These are phyloP conservation scores for Fomitopsis pinicola DNA, from an alignment of 1,284 basidiomycete genomes.

Conservation along the genomic window DNA sequence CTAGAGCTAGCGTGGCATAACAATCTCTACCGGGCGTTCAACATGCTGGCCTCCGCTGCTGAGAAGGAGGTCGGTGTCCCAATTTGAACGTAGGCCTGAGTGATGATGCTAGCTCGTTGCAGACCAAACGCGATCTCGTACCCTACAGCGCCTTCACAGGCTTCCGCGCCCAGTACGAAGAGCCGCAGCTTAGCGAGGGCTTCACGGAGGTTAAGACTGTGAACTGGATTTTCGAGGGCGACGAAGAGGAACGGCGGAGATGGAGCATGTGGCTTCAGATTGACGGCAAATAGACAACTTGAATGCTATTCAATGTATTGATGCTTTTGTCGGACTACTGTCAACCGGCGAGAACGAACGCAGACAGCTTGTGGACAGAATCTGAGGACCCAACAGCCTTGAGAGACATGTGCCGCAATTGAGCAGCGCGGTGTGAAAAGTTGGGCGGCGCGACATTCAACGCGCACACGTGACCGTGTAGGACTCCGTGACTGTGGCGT, in stretches of 20 bases:
- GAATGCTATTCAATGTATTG: no score
- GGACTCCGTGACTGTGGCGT: not conserved
- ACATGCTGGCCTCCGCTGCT: conserved; percentile 41
- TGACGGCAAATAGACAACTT: conserved; percentile 43
- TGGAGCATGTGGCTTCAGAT: conserved; percentile 83
- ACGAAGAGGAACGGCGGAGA: conserved; percentile 56
- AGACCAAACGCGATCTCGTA: conserved; percentile 53
- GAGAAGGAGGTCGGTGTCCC: conserved; percentile 20
- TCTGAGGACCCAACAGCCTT: no score
- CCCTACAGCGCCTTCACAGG: conserved; percentile 62
- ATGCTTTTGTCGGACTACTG: no score
- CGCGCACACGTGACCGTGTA: not conserved
- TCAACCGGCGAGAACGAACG: no score
- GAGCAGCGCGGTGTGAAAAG: no score
- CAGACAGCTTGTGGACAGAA: no score
- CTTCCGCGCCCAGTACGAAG: conserved; percentile 63
- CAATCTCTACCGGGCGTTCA: conserved; percentile 78
- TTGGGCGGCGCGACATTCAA: not conserved
- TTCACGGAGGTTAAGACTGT: conserved; percentile 73
- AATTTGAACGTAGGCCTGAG: not conserved
- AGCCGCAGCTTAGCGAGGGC: conserved; percentile 65
- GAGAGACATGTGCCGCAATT: no score
- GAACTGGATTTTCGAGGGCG: conserved; percentile 78
- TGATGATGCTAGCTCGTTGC: not conserved
- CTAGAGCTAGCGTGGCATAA: conserved; percentile 85